Percentiles rank a stretch among this genome's conserved stretches.
Evolutionary conservation across 2,329 filamentous ascomycete genomes (phyloP).

Genomic region (Penicillium crustosum): DNA sequence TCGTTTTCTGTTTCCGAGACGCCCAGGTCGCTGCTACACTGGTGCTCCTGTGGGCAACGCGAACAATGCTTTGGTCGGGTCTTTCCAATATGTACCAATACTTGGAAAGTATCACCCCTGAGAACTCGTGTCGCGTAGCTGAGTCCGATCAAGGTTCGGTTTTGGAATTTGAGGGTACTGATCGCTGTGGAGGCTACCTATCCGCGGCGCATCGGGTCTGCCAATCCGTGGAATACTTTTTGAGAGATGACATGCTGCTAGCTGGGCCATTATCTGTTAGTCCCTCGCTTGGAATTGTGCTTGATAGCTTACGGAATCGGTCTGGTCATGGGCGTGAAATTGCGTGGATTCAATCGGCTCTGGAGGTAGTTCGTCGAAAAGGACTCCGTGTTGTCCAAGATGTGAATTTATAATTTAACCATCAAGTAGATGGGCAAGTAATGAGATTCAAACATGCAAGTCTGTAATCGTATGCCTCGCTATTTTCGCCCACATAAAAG

Average conservation of each 20-base stretch:
- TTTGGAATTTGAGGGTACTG: not conserved
- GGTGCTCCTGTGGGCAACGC: slow-evolving; percentile 36
- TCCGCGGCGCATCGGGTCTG: slow-evolving; percentile 35
- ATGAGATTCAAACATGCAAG: too few species aligned
- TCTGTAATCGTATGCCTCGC: too few species aligned
- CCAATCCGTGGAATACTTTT: slow-evolving; percentile 36
- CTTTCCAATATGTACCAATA: slow-evolving; percentile 33
- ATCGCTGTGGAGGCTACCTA: slow-evolving; percentile 23
- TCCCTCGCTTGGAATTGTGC: slow-evolving; percentile 10
- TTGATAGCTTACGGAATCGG: slow-evolving; percentile 4
- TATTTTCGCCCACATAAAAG: too few species aligned
- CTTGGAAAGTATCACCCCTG: slow-evolving; percentile 5
- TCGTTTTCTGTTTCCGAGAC: slow-evolving; percentile 32
- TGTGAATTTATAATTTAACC: not conserved
- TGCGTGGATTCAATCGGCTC: slow-evolving; percentile 5
- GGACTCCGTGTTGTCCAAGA: slow-evolving; percentile 1
- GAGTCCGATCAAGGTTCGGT: not conserved
- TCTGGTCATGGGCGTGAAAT: not conserved
- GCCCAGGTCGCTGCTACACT: slow-evolving; percentile 24
- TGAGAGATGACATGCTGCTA: slow-evolving; percentile 25
- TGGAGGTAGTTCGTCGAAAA: slow-evolving; percentile 2
- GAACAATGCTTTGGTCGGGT: slow-evolving; percentile 36
- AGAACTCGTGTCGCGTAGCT: too few species aligned
- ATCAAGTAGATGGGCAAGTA: too few species aligned
- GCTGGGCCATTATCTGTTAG: slow-evolving; percentile 13